These are phyloP conservation scores for Sistotremastrum suecicum DNA, from an alignment of 768 basidiomycete species.

Conservation along the genomic window DNA sequence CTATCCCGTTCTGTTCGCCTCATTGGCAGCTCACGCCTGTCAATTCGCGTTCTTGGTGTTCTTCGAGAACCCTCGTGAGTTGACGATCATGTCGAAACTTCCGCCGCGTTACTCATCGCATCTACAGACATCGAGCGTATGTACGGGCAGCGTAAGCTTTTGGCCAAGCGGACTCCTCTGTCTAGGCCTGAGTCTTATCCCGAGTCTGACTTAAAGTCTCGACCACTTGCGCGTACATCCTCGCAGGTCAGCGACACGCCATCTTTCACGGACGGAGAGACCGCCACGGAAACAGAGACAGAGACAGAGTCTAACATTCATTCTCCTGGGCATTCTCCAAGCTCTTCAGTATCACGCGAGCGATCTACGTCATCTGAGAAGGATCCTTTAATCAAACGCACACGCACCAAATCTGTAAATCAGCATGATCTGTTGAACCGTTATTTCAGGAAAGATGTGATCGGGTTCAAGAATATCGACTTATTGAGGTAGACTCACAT, in stretches of 20 bases:
- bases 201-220: constrained; percentile 12
- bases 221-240: not conserved
- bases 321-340: no score
- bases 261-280: constrained; percentile 56
- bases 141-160: constrained; percentile 84
- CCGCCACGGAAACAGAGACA: constrained; percentile 55
- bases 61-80: constrained; percentile 95
- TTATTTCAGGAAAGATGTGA: constrained; percentile 81
- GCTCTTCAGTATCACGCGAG: not conserved
- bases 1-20: constrained; percentile 83
- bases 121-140: constrained; percentile 75
- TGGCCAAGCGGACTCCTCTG: constrained; percentile 71
- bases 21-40: constrained; percentile 85
- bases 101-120: constrained; percentile 2
- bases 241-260: constrained; percentile 32
- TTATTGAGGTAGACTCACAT: constrained; percentile 51
- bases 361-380: not conserved
- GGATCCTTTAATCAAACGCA: not conserved
- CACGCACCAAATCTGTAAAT: constrained; percentile 22
- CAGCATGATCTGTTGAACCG: constrained; percentile 83
- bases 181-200: constrained; percentile 11
- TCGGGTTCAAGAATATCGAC: constrained; percentile 73
- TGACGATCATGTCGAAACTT: not conserved
- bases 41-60: constrained; percentile 93
- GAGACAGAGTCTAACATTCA: constrained; percentile 32